A percentile compares a stretch with the other conserved stretches of the same genome.
Conservation (phyloP, 2,329 filamentous ascomycete species). For the Thielaviopsis punctulata region DNA sequence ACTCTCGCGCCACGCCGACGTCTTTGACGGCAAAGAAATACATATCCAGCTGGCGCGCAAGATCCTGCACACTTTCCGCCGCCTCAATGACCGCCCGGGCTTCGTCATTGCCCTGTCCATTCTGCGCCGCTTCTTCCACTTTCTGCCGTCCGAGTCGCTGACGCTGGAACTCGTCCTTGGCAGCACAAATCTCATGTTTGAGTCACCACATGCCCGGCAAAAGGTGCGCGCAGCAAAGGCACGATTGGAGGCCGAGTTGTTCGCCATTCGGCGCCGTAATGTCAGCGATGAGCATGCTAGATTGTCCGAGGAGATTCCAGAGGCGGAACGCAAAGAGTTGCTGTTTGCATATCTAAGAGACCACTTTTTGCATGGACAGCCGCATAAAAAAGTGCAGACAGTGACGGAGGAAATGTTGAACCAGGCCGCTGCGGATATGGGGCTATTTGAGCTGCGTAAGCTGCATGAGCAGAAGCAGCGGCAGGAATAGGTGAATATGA, state of each 20-base stretch:
- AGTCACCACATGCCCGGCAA: slow-evolving; percentile 23
- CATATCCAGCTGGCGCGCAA: slow-evolving; percentile 31
- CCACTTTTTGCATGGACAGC: slow-evolving; percentile 4
- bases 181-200: slow-evolving; percentile 27
- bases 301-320: slow-evolving; percentile 20
- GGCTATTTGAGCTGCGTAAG: slow-evolving; percentile 20
- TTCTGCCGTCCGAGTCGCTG: slow-evolving; percentile 27
- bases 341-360: slow-evolving; percentile 25
- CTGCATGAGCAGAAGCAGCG: slow-evolving; percentile 19
- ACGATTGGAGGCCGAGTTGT: slow-evolving; percentile 23
- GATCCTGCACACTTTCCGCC: slow-evolving; percentile 33
- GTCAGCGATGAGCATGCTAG: slow-evolving; percentile 16
- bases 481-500: slow-evolving; percentile 17
- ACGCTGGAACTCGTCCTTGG: slow-evolving; percentile 30
- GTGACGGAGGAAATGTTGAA: slow-evolving; percentile 16
- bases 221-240: slow-evolving; percentile 26
- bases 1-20: slow-evolving; percentile 29
- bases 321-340: slow-evolving; percentile 21
- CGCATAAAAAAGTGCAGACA: slow-evolving; percentile 11
- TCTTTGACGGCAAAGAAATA: slow-evolving; percentile 23
- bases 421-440: slow-evolving; percentile 26
- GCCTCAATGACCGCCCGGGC: slow-evolving; percentile 26
- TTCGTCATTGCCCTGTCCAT: slow-evolving; percentile 28
- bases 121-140: slow-evolving; percentile 26
- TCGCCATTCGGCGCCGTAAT: neutral